These are phyloP conservation scores for Wallemia mellicola DNA, from an alignment of 1,284 basidiomycete genomes.

Conservation along the genomic window DNA sequence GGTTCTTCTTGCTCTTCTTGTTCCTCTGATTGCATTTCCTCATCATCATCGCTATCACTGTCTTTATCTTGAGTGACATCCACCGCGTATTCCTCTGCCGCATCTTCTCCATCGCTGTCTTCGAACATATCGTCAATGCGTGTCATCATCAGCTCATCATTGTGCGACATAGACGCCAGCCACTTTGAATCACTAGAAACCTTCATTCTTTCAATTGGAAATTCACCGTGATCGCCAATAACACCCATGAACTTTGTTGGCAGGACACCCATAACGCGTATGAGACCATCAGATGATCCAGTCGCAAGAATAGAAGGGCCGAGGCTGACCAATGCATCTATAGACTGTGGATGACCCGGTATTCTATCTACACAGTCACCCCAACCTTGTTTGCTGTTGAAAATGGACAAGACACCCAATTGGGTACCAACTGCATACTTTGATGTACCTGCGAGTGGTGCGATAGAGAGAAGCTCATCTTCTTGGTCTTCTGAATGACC, in stretches of 20 bases:
- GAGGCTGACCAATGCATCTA: constrained; percentile 49
- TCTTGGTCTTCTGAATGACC: constrained; percentile 79
- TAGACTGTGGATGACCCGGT: constrained; percentile 62
- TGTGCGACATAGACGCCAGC: constrained; percentile 81
- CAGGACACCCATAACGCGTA: constrained; percentile 63
- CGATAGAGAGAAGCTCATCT: constrained; percentile 64
- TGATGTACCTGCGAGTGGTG: constrained; percentile 42
- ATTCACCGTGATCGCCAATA: constrained; percentile 62
- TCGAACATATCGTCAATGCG: constrained; percentile 39
- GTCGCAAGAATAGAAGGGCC: constrained; percentile 39
- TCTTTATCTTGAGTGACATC: constrained; percentile 12
- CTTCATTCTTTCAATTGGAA: constrained; percentile 62
- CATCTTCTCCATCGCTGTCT: constrained; percentile 19
- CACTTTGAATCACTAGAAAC: constrained; percentile 31
- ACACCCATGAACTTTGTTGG: constrained; percentile 73
- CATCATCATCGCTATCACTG: constrained; percentile 5
- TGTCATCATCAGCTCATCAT: constrained; percentile 55
- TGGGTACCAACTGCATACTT: constrained; percentile 76
- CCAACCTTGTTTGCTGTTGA: constrained; percentile 59
- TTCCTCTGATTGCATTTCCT: constrained; percentile 9
- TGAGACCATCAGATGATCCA: constrained; percentile 70
- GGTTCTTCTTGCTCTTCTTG: constrained; percentile 12
- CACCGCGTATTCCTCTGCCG: constrained; percentile 16
- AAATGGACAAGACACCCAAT: constrained; percentile 63
- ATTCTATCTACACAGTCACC: constrained; percentile 78